Percentiles rank a stretch among this genome's conserved stretches.
Evolutionary conservation across 1,284 basidiomycete genomes (phyloP).

Genomic region (Ceratobasidium sp.): DNA sequence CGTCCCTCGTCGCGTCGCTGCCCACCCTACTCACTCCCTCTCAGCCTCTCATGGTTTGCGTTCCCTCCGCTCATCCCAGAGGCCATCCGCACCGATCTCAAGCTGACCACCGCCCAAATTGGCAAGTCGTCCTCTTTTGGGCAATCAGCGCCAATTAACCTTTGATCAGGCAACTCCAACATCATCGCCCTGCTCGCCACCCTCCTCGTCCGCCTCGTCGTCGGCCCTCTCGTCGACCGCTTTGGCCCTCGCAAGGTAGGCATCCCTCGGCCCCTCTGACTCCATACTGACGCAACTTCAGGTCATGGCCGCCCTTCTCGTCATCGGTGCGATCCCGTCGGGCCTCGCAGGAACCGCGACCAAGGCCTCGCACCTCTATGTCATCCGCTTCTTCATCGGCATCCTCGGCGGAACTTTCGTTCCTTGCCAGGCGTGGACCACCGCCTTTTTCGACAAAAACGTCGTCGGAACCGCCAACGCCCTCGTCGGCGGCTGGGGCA

Average conservation of each 20-base stretch:
- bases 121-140: conserved; percentile 45
- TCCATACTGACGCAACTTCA: not conserved
- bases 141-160: not conserved
- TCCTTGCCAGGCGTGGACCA: conserved; percentile 65
- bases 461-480: conserved; percentile 65
- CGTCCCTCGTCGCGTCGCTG: conserved; percentile 38
- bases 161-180: conserved; percentile 59
- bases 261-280: not conserved
- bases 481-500: conserved; percentile 62
- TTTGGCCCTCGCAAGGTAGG: conserved; percentile 64
- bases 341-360: conserved; percentile 64
- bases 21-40: conserved; percentile 45
- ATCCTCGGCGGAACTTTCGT: conserved; percentile 68
- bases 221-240: conserved; percentile 65
- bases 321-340: conserved; percentile 68
- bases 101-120: conserved; percentile 58
- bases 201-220: conserved; percentile 60
- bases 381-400: conserved; percentile 61
- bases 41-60: conserved; percentile 67
- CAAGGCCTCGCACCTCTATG: conserved; percentile 57
- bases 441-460: conserved; percentile 66
- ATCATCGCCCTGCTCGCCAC: conserved; percentile 64
- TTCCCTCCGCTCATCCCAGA: conserved; percentile 69
- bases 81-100: conserved; percentile 64
- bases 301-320: conserved; percentile 62